A percentile compares a stretch with the other conserved stretches of the same genome.
Evolutionary conservation across 352 stramenopile genomes (phyloP).

Genomic region (Globisporangium orthogonon): DNA sequence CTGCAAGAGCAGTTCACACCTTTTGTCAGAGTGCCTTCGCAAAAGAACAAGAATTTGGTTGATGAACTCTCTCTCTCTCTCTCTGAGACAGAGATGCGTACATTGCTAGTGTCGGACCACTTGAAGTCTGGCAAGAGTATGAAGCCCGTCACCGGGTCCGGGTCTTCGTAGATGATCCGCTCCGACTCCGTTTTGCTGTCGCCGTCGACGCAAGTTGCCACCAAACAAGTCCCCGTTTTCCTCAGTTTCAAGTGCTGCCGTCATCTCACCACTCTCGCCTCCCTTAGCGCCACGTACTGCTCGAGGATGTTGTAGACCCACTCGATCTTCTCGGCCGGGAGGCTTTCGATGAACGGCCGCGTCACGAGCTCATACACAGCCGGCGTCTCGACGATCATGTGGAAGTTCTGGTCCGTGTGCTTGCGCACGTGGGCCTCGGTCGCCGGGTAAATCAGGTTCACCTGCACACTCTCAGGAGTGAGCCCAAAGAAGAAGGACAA

Average conservation of each 20-base stretch:
- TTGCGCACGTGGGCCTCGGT: conserved; percentile 76
- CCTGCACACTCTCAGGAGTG: conserved; percentile 15
- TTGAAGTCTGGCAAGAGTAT: conserved; percentile 82
- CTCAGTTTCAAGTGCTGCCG: background rate
- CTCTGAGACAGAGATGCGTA: conserved; percentile 11
- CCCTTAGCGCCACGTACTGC: conserved; percentile 37
- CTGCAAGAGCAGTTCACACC: conserved; percentile 16
- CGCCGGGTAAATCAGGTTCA: conserved; percentile 81
- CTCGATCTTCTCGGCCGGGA: conserved; percentile 70
- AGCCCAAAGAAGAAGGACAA: background rate
- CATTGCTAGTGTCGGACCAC: conserved; percentile 67
- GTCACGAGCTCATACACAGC: conserved; percentile 73
- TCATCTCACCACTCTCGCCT: background rate
- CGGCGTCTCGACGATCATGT: conserved; percentile 81
- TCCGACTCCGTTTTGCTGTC: conserved; percentile 75
- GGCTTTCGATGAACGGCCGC: conserved; percentile 65
- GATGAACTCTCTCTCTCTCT: too few species aligned
- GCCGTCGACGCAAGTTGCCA: too few species aligned
- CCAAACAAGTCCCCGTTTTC: background rate
- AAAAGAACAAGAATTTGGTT: too few species aligned
- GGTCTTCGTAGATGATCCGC: conserved; percentile 74
- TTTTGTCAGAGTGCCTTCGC: too few species aligned
- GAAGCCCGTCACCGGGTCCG: conserved; percentile 57
- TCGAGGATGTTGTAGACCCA: conserved; percentile 89
- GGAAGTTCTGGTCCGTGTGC: conserved; percentile 77